A percentile compares a stretch with the other conserved stretches of the same genome.
Evolutionary conservation across 2,329 filamentous ascomycete species (phyloP).

Genomic region (Aspergillus pseudoglaucus): DNA sequence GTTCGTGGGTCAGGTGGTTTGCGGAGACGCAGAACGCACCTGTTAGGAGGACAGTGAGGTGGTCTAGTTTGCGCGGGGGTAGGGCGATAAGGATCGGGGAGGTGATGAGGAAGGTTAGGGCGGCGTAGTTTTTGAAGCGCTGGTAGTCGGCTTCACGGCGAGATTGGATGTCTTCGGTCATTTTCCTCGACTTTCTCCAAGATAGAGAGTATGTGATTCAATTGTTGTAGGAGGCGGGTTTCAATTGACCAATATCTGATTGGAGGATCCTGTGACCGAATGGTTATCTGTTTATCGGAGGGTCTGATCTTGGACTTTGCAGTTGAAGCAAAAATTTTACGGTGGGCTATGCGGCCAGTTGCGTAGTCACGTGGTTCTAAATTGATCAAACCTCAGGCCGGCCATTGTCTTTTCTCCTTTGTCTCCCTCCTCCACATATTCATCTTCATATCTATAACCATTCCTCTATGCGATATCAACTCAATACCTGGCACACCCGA

Average conservation of each 20-base stretch:
- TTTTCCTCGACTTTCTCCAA: constrained; percentile 8
- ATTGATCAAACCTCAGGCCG: neutral
- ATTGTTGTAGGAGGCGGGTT: neutral
- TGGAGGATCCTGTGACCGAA: neutral
- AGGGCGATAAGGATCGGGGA: constrained; percentile 27
- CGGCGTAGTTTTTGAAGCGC: constrained; percentile 36
- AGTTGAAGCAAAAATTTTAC: constrained; percentile 12
- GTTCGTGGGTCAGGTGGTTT: constrained; percentile 33
- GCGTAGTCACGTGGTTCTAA: constrained; percentile 11
- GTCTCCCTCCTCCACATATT: neutral
- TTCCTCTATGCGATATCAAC: too few relatives aligned
- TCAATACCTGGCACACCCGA: neutral
- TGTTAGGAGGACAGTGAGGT: constrained; percentile 31
- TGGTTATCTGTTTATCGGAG: neutral
- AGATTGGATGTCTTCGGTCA: constrained; percentile 8
- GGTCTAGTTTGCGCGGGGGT: constrained; percentile 34
- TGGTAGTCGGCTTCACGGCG: constrained; percentile 31
- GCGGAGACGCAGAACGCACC: constrained; percentile 35
- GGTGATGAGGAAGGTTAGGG: constrained; percentile 31
- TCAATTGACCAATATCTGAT: neutral
- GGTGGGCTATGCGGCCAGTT: constrained; percentile 2
- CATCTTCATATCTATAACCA: too few relatives aligned
- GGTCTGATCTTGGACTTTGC: neutral
- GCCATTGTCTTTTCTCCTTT: neutral
- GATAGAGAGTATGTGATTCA: constrained; percentile 3